phyloP scores from a whole-genome alignment of 2,329 filamentous ascomycete genomes.

The Aspergillus ruber region DNA sequence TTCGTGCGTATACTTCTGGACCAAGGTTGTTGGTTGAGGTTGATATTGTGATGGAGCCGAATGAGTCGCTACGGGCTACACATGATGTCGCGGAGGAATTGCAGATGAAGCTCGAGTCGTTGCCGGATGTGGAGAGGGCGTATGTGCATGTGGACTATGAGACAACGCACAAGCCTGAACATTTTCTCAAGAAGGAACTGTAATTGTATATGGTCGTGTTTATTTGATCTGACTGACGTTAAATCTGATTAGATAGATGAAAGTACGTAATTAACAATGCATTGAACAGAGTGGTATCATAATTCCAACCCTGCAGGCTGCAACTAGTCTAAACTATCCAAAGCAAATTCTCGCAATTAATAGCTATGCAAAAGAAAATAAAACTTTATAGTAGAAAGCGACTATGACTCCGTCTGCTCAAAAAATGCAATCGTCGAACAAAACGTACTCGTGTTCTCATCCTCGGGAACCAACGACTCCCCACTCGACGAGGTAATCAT shows the following conservation, averaged over 20 bases:
- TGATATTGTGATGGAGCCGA: slow-evolving; percentile 85
- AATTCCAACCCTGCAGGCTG: too few species aligned
- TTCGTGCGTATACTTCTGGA: slow-evolving; percentile 86
- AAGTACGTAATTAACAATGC: too few species aligned
- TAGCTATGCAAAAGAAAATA: neutral
- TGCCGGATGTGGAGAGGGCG: slow-evolving; percentile 86
- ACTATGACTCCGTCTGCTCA: slow-evolving; percentile 20
- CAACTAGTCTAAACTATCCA: too few species aligned
- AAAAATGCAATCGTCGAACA: slow-evolving; percentile 42
- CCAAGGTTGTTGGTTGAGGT: slow-evolving; percentile 89
- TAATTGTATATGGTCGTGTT: slow-evolving; percentile 26
- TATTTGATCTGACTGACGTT: too few species aligned
- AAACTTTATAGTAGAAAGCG: too few species aligned
- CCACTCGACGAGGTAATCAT: slow-evolving; percentile 54
- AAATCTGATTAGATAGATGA: too few species aligned
- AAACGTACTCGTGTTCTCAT: slow-evolving; percentile 37
- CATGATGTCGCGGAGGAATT: slow-evolving; percentile 92
- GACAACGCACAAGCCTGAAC: slow-evolving; percentile 90
- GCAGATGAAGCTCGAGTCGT: slow-evolving; percentile 85
- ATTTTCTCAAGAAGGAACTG: slow-evolving; percentile 61
- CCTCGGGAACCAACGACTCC: slow-evolving; percentile 29
- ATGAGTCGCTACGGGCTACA: slow-evolving; percentile 65
- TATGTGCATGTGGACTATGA: slow-evolving; percentile 98
- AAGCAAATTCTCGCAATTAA: too few species aligned
- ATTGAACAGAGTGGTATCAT: too few species aligned